Conservation (phyloP, 768 basidiomycete species). For the Paxillus rubicundulus region DNA sequence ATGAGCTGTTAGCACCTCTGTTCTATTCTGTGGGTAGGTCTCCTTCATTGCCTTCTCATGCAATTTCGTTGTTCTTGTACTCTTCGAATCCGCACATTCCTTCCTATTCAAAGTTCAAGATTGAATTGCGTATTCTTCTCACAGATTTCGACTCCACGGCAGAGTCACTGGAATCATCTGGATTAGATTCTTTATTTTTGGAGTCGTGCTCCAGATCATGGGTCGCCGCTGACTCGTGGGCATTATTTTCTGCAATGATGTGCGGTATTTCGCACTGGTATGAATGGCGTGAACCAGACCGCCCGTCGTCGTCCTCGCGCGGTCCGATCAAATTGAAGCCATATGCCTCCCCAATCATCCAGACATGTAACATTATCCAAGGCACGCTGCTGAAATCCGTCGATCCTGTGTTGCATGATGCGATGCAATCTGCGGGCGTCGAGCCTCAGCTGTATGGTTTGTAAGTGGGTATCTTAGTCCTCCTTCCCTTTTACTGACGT, state of each 20-base stretch:
- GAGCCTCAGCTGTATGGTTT: slow-evolving; percentile 98
- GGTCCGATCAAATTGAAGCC: slow-evolving; percentile 50
- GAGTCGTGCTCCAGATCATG: slow-evolving; percentile 66
- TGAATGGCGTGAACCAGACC: slow-evolving; percentile 56
- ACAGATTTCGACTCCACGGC: slow-evolving; percentile 78
- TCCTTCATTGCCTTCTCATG: background rate
- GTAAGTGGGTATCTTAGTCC: slow-evolving; percentile 44
- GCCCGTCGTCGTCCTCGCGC: slow-evolving; percentile 31
- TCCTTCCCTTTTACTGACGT: slow-evolving; percentile 13
- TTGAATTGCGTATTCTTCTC: slow-evolving; percentile 20
- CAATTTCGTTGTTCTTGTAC: slow-evolving; percentile 6
- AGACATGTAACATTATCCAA: slow-evolving; percentile 80
- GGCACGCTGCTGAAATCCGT: slow-evolving; percentile 65
- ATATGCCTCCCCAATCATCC: slow-evolving; percentile 82
- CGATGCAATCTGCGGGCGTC: slow-evolving; percentile 75
- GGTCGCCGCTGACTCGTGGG: slow-evolving; percentile 87
- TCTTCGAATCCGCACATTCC: slow-evolving; percentile 15
- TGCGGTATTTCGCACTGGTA: slow-evolving; percentile 74
- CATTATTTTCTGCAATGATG: slow-evolving; percentile 82
- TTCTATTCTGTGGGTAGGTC: slow-evolving; percentile 56
- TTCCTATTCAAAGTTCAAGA: slow-evolving; percentile 23
- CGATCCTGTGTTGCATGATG: slow-evolving; percentile 76
- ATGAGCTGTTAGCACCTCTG: slow-evolving; percentile 88
- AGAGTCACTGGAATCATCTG: slow-evolving; percentile 26
- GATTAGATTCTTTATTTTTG: slow-evolving; percentile 38